Percentiles rank a stretch among this genome's conserved stretches.
phyloP scores from a whole-genome alignment of 2,329 filamentous ascomycete species.

The Penicillium sp. region DNA sequence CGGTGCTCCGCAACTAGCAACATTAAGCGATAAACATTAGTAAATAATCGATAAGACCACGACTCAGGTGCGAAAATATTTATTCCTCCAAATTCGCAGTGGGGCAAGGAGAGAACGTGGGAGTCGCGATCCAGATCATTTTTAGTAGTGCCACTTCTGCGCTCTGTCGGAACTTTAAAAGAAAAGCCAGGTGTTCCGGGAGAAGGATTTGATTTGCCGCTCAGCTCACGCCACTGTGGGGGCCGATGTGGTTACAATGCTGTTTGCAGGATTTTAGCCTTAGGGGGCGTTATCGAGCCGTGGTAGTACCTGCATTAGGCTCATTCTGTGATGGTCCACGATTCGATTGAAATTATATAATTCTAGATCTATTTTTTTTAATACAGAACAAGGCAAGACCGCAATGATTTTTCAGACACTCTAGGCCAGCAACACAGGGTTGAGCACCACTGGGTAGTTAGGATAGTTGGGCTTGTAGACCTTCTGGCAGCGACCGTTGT shows the following conservation, averaged over 20 bases:
- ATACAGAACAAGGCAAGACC: background rate
- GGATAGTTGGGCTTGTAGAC: background rate
- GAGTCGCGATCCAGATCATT: background rate
- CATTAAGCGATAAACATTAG: background rate
- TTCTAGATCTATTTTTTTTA: background rate
- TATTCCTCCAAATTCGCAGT: background rate
- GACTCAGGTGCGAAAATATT: background rate
- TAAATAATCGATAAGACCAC: background rate
- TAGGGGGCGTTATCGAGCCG: background rate
- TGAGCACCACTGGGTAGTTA: background rate
- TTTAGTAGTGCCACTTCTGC: background rate
- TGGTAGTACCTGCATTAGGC: background rate
- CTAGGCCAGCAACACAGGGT: background rate
- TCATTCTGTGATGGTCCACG: background rate
- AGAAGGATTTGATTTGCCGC: background rate
- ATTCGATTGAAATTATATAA: background rate
- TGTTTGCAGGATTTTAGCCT: background rate
- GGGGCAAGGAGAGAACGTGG: background rate
- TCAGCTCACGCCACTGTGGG: background rate
- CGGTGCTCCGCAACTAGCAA: background rate
- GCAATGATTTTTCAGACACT: background rate
- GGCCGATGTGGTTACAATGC: background rate
- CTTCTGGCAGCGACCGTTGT: background rate
- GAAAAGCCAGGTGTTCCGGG: background rate
- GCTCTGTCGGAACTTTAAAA: background rate